phyloP scores from a whole-genome alignment of 108 stramenopile genomes.

The Seminavis robusta region DNA sequence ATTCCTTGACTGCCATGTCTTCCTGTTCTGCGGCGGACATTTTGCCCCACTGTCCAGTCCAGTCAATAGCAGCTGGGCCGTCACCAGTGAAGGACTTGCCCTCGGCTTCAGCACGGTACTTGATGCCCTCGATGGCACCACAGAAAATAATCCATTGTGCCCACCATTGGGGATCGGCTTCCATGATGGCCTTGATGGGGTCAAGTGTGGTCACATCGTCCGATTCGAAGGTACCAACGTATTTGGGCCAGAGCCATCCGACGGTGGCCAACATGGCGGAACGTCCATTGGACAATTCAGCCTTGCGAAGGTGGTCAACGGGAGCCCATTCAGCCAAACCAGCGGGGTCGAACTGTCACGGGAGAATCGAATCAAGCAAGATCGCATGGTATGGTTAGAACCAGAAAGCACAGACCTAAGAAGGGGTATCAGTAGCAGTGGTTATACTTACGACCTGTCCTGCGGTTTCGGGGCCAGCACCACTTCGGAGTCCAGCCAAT shows the following conservation, averaged over 20 bases:
- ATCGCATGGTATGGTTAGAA: neutral
- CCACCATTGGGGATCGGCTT: slow-evolving; percentile 92
- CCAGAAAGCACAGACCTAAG: neutral
- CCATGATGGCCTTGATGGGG: slow-evolving; percentile 81
- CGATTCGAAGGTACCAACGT: slow-evolving; percentile 68
- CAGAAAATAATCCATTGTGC: slow-evolving; percentile 89
- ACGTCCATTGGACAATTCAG: slow-evolving; percentile 89
- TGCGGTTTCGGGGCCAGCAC: slow-evolving; percentile 55
- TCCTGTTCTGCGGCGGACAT: slow-evolving; percentile 44
- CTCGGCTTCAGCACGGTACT: slow-evolving; percentile 76
- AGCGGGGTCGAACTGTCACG: slow-evolving; percentile 78
- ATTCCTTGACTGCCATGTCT: slow-evolving; percentile 86
- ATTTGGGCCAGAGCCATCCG: slow-evolving; percentile 76
- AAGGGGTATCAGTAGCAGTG: neutral
- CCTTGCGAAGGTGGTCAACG: slow-evolving; percentile 75
- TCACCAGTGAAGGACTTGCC: slow-evolving; percentile 82
- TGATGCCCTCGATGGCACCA: slow-evolving; percentile 78
- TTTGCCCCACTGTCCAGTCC: slow-evolving; percentile 68
- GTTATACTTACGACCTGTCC: slow-evolving; percentile 49
- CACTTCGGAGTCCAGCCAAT: slow-evolving; percentile 41
- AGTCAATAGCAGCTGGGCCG: slow-evolving; percentile 83
- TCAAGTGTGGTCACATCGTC: slow-evolving; percentile 79
- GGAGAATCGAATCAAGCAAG: neutral
- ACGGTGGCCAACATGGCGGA: slow-evolving; percentile 87
- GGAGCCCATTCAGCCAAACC: slow-evolving; percentile 80